Percentiles rank a stretch among this genome's conserved stretches.
phyloP scores from a whole-genome alignment of 257 asterid genomes.

The Leonotis leonurus region DNA sequence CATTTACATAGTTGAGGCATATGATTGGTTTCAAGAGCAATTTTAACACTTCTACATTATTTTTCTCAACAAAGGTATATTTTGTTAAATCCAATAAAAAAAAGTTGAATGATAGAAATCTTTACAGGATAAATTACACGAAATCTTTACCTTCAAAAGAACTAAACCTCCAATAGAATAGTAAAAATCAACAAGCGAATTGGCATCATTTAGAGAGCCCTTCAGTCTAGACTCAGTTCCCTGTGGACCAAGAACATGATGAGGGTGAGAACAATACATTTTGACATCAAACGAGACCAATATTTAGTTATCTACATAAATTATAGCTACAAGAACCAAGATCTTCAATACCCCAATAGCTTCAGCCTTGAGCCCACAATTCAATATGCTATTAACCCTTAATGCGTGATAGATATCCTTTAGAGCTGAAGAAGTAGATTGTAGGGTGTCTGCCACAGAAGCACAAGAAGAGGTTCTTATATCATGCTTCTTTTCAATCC shows the following conservation, averaged over 20 bases:
- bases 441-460: constrained; percentile 47
- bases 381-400: constrained; percentile 56
- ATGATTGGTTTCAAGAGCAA: neutral
- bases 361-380: constrained; percentile 56
- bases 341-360: constrained; percentile 42
- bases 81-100: neutral
- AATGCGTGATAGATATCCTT: constrained; percentile 69
- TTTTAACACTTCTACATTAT: neutral
- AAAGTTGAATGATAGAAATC: neutral
- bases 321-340: neutral
- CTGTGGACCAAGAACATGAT: constrained; percentile 29
- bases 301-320: neutral
- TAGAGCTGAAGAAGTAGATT: constrained; percentile 46
- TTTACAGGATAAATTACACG: neutral
- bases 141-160: constrained; percentile 55
- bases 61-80: constrained; percentile 6
- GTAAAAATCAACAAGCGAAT: constrained; percentile 67
- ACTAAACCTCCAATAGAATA: constrained; percentile 60
- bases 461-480: constrained; percentile 47
- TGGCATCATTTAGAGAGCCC: constrained; percentile 47
- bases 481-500: constrained; percentile 51
- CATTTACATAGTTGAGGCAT: neutral
- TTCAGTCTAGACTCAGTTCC: constrained; percentile 56
- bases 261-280: constrained; percentile 2
- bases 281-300: neutral